phyloP scores from a whole-genome alignment of 345 rosid genomes.

The Murraya koenigii region DNA sequence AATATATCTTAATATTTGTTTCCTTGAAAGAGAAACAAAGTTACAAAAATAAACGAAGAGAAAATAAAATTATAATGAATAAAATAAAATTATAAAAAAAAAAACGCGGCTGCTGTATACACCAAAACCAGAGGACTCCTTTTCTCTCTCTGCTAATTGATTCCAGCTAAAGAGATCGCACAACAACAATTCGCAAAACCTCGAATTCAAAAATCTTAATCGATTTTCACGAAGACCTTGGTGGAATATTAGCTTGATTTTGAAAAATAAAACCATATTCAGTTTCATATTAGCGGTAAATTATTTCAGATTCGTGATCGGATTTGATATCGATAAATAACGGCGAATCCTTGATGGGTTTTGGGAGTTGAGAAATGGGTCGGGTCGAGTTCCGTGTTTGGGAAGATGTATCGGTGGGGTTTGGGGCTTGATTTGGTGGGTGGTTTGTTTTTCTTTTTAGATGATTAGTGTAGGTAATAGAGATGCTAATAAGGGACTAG shows the following conservation, averaged over 20 bases:
- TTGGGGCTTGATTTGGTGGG: conserved; percentile 24
- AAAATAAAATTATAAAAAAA: conserved; percentile 13
- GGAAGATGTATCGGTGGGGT: conserved; percentile 17
- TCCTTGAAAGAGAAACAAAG: neutral
- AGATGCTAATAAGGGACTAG: conserved; percentile 49
- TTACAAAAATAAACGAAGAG: neutral
- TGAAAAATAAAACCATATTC: conserved; percentile 1
- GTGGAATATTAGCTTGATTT: neutral
- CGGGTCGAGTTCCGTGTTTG: conserved; percentile 4
- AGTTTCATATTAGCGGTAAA: neutral
- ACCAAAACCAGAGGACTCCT: conserved; percentile 40
- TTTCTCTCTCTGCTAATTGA: conserved; percentile 32
- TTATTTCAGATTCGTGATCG: conserved; percentile 38
- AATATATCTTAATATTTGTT: neutral
- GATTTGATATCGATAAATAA: conserved; percentile 28
- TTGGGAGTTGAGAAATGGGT: conserved; percentile 29
- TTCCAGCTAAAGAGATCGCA: conserved; percentile 50
- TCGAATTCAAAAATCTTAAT: neutral
- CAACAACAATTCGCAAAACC: conserved; percentile 18
- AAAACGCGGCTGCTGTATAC: conserved; percentile 48
- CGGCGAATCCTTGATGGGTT: conserved; percentile 31
- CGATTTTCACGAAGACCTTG: conserved; percentile 8
- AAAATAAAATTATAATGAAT: neutral
- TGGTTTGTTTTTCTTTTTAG: conserved; percentile 6
- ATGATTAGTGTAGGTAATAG: conserved; percentile 53